Conservation (phyloP, 768 basidiomycete genomes). For the Xanthoconium purpureum region DNA sequence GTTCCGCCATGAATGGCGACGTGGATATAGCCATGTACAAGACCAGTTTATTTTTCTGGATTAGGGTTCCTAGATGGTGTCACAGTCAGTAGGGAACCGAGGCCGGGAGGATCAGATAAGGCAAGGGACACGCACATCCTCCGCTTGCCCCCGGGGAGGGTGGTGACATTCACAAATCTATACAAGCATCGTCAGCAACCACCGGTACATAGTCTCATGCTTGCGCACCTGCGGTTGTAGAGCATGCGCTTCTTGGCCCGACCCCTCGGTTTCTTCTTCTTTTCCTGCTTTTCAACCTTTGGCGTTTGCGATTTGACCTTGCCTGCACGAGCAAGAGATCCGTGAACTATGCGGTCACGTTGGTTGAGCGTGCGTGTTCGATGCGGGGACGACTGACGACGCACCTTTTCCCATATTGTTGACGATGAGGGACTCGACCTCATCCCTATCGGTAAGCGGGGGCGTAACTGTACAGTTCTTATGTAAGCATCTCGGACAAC, state of each 20-base stretch:
- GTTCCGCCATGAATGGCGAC: conserved; percentile 15
- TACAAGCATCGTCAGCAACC: conserved; percentile 2
- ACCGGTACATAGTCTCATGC: rapidly evolving
- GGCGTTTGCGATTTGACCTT: conserved; percentile 99
- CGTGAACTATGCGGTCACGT: conserved; percentile 68
- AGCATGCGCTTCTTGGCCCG: conserved; percentile 95
- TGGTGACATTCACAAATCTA: conserved; percentile 93
- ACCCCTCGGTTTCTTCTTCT: conserved; percentile 97
- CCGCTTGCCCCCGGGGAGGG: conserved; percentile 88
- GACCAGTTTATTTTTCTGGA: conserved; percentile 25
- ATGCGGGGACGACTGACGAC: conserved; percentile 9
- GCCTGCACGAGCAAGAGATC: conserved; percentile 98
- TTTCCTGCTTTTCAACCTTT: conserved; percentile 98
- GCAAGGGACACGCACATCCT: conserved; percentile 74
- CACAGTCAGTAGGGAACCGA: conserved; percentile 3
- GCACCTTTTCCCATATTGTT: conserved; percentile 76
- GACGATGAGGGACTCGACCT: conserved; percentile 42
- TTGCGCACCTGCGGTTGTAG: conserved; percentile 85
- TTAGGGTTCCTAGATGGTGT: conserved; percentile 26
- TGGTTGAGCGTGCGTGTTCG: neutral
- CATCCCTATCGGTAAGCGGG: conserved; percentile 29
- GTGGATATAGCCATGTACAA: conserved; percentile 6
- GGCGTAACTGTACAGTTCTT: conserved; percentile 42
- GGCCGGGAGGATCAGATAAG: conserved; percentile 59
- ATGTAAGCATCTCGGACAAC: conserved; percentile 37